Evolutionary conservation across 805 yeast species (phyloP), one percentile per base, ranked within the genome.

Genomic region (Candida hungchunana): DNA sequence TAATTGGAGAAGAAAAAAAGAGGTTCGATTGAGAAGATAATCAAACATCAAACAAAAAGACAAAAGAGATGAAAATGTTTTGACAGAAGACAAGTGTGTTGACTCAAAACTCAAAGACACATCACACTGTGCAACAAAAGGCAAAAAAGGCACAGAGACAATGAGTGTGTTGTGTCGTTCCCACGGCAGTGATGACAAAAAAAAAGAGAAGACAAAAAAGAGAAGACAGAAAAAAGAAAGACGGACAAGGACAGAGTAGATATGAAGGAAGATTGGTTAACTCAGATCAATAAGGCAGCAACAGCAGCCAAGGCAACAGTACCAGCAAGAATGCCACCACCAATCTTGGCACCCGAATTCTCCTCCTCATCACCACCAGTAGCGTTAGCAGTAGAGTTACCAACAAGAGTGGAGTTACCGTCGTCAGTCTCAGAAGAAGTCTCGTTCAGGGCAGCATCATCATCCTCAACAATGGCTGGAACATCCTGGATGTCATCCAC

Each of bases 221-320:
- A n/a, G n/a, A n/a, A n/a, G n/a, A n/a, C 7, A 26, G 28, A 26
- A 14, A 26, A 14, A 26, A 15, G 13, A 26, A 26, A 13, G 18
- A 14, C 8, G 7, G 6, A 6, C 16, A 17, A 6, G 21, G 30
- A 27, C 21, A 27, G 12, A 20, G 4, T 10, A 12, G 6, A 16
- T 10, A n/a, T 22, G 29, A 15, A 14, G 7, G 7, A 6, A 10
- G 8, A n/a, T n/a, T n/a, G n/a, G n/a, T n/a, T n/a, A n/a, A n/a
- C 18, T 42, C 34, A 42, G 29, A 42, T 15, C 39, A 42, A 36
- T 41, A 39, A 36, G 18, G 41, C 38, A n/a, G 36, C 42, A 18
- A 27, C 32, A n/a, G 36, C 36, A 14, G 30, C 38, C 17, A 31
- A 27, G 17, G 26, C 31, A 7, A 31, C 25, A 4, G 37, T n/a